phyloP scores from a whole-genome alignment of 768 basidiomycete species.

The Tulasnella sp. region DNA sequence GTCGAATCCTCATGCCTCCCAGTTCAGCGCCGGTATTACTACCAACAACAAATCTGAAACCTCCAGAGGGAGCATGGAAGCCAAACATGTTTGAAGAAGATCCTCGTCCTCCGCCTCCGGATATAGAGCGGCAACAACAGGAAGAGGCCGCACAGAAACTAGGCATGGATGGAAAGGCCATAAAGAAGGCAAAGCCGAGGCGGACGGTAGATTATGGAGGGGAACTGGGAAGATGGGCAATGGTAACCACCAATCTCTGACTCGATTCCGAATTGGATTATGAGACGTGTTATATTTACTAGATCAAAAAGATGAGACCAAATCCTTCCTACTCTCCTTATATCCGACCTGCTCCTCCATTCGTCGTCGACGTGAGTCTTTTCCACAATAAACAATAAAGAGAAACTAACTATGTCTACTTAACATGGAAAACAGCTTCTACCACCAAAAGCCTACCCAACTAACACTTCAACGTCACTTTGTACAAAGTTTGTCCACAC shows the following conservation, averaged over 20 bases:
- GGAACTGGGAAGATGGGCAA: slow-evolving; percentile 68
- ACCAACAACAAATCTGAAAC: not conserved
- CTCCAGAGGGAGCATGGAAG: slow-evolving; percentile 38
- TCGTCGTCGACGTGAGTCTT: slow-evolving; percentile 67
- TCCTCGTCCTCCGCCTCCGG: slow-evolving; percentile 59
- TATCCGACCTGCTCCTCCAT: slow-evolving; percentile 75
- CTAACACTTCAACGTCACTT: slow-evolving; percentile 82
- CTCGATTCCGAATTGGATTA: not conserved
- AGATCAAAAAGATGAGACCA: slow-evolving; percentile 69
- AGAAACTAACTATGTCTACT: slow-evolving; percentile 21
- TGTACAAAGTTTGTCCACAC: slow-evolving; percentile 98
- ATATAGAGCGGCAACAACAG: slow-evolving; percentile 61
- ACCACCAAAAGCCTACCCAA: slow-evolving; percentile 82
- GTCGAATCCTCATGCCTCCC: slow-evolving; percentile 1
- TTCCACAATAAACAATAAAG: not conserved
- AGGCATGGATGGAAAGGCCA: slow-evolving; percentile 58
- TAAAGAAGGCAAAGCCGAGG: slow-evolving; percentile 85
- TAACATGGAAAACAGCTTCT: slow-evolving; percentile 48
- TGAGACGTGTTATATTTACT: slow-evolving; percentile 1
- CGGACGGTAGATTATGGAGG: slow-evolving; percentile 94
- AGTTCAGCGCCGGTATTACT: slow-evolving; percentile 1
- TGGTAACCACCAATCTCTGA: no score
- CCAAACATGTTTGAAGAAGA: slow-evolving; percentile 54
- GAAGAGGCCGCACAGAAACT: slow-evolving; percentile 61
- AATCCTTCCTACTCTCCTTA: slow-evolving; percentile 62